These are phyloP conservation scores for Volvox carteri DNA, from an alignment of 163 green algal genomes.

Conservation along the genomic window DNA sequence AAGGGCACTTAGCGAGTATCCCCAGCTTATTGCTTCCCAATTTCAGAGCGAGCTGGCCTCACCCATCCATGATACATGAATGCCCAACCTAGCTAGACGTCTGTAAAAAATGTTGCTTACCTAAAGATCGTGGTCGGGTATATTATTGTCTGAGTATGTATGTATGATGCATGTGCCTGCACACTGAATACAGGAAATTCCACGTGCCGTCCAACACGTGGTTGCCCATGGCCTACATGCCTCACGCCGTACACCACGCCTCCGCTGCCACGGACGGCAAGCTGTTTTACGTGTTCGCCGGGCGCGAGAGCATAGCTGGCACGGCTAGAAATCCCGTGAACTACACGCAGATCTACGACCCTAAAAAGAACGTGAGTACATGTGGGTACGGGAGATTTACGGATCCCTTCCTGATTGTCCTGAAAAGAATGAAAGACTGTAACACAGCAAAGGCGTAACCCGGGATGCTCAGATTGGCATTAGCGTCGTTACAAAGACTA, in stretches of 20 bases:
- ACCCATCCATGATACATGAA: too few species aligned
- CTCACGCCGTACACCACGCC: conserved; percentile 18
- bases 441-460: too few species aligned
- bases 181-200: not conserved
- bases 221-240: not conserved
- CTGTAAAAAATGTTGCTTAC: too few species aligned
- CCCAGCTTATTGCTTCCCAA: not conserved
- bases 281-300: not conserved
- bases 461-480: too few species aligned
- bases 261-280: not conserved
- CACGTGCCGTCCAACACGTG: not conserved
- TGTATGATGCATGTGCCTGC: not conserved
- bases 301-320: not conserved
- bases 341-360: conserved; percentile 27
- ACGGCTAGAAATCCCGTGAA: not conserved
- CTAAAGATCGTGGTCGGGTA: too few species aligned
- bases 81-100: too few species aligned
- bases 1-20: not conserved
- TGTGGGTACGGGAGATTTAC: not conserved
- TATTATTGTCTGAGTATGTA: too few species aligned
- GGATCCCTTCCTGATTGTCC: too few species aligned
- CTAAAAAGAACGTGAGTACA: not conserved
- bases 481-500: too few species aligned
- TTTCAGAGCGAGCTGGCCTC: too few species aligned
- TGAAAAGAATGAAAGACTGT: too few species aligned